Evolutionary conservation across 1,139 yeast species (phyloP).

Genomic region (Protomyces inouyei): DNA sequence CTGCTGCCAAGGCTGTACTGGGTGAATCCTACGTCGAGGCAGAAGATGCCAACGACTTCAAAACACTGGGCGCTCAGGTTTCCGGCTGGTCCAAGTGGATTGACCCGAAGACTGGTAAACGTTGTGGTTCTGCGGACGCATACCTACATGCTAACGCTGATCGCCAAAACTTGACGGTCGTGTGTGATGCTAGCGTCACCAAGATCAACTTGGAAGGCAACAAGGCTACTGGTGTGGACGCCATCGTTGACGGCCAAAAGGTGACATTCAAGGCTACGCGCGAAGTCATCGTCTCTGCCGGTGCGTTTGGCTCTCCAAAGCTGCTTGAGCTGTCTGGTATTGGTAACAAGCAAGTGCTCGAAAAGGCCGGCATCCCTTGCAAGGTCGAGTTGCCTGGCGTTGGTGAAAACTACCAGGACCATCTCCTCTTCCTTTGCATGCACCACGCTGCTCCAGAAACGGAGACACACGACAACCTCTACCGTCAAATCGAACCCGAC

Average conservation of each 20-base stretch:
- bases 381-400: constrained; percentile 11
- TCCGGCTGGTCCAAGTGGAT: constrained; percentile 9
- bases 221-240: constrained; percentile 14
- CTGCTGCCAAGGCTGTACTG: neutral
- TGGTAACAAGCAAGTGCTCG: constrained; percentile 1
- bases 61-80: neutral
- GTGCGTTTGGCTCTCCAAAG: constrained; percentile 8
- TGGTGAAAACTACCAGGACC: constrained; percentile 18
- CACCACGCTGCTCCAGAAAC: neutral
- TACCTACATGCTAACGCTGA: constrained; percentile 3
- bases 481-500: constrained; percentile 3
- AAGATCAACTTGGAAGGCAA: constrained; percentile 4
- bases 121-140: constrained; percentile 10
- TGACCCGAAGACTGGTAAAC: constrained; percentile 11
- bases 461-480: constrained; percentile 6
- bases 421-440: constrained; percentile 6
- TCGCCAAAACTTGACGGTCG: constrained; percentile 7
- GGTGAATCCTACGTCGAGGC: neutral
- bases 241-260: neutral
- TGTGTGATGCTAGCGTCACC: neutral
- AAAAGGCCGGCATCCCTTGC: constrained; percentile 3
- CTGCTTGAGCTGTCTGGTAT: constrained; percentile 23
- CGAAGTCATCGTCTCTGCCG: constrained; percentile 21
- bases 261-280: neutral
- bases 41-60: constrained; percentile 4